Percentiles rank a stretch among this genome's conserved stretches.
Evolutionary conservation across 768 basidiomycete genomes (phyloP).

Genomic region (Mycena galericulata): DNA sequence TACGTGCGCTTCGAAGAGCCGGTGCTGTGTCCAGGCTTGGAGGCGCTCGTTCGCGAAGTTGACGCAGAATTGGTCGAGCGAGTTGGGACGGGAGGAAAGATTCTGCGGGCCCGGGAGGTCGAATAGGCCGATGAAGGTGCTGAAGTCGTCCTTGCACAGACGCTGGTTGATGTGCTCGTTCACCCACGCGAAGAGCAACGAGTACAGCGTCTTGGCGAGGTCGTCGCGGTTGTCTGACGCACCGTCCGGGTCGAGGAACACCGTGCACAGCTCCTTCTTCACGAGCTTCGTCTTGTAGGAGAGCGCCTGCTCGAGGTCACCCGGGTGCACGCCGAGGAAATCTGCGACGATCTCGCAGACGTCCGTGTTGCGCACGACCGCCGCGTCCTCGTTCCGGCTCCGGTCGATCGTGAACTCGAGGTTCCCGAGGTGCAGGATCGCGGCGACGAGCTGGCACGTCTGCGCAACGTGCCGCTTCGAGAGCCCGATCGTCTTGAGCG

Average conservation of each 20-base stretch:
- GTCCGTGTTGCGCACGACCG: slow-evolving; percentile 90
- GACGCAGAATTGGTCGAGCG: slow-evolving; percentile 95
- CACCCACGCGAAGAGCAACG: slow-evolving; percentile 94
- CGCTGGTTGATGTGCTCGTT: slow-evolving; percentile 97
- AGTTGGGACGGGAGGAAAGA: slow-evolving; percentile 87
- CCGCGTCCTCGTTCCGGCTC: slow-evolving; percentile 88
- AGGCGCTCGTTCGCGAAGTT: slow-evolving; percentile 97
- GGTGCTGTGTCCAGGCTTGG: slow-evolving; percentile 84
- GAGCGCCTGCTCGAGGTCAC: slow-evolving; percentile 81
- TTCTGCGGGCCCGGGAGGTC: slow-evolving; percentile 96
- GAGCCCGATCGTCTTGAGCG: slow-evolving; percentile 92
- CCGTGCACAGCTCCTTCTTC: slow-evolving; percentile 96
- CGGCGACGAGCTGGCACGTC: slow-evolving; percentile 93
- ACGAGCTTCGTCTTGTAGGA: slow-evolving; percentile 94
- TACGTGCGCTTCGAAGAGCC: slow-evolving; percentile 83
- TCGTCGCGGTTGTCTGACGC: slow-evolving; percentile 95
- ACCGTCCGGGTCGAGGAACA: slow-evolving; percentile 95
- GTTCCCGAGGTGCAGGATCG: slow-evolving; percentile 96
- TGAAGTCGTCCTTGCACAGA: slow-evolving; percentile 93
- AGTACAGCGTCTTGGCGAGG: slow-evolving; percentile 93
- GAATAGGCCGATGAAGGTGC: slow-evolving; percentile 92
- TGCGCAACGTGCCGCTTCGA: slow-evolving; percentile 96
- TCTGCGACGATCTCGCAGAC: slow-evolving; percentile 87
- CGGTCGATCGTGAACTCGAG: slow-evolving; percentile 92
- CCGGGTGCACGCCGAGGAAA: slow-evolving; percentile 85